Evolutionary conservation across 2,329 filamentous ascomycete genomes (phyloP), one percentile per base, ranked within the genome.

Genomic region (Aspergillus texensis): DNA sequence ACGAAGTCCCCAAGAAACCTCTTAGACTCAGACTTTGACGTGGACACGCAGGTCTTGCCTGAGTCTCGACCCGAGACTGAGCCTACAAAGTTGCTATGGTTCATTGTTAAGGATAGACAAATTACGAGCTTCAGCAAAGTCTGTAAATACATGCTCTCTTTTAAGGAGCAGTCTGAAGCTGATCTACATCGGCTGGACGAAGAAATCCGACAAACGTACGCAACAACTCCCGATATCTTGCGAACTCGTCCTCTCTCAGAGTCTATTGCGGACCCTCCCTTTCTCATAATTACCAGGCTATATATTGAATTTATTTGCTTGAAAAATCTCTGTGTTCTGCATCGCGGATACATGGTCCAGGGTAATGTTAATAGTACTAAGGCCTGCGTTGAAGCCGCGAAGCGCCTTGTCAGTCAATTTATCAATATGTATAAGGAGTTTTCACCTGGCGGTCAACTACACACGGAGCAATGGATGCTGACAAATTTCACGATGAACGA

Each of bases 11-110:
- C 48, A 21, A 52, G 48, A n/a, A 52, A 52, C 4, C 48, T 52
- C 21, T 32, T 52, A n/a, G 48, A 52, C 28, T 52, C 48, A n/a
- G 48, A 52, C 28, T 52, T 52, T n/a, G 48, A 52, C 32, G 48
- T 52, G 6, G 24, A 28, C 28, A 52, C 48, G 19, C 24, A 28
- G 48, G 48, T 52, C 24, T 32, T 52, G 26, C 48, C 48, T 11
- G 48, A 52, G 14, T 52, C 48, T 28, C 24, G 48, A 52, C 48
- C 48, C 16, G 24, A 32, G 48, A 52, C 11, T 32, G 48, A 52
- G 3, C 19, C 48, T 32, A 52, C 48, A 32, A 52, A 32, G 11
- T 26, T 52, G 16, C 19, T 28, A 8, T 52, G 48, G 48, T 52
- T 52, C 26, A 30, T 52, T 19, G 48, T 52, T n/a, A 52, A 52